Evolutionary conservation across 2,329 filamentous ascomycete genomes (phyloP).

Genomic region (Penicillium sp.): DNA sequence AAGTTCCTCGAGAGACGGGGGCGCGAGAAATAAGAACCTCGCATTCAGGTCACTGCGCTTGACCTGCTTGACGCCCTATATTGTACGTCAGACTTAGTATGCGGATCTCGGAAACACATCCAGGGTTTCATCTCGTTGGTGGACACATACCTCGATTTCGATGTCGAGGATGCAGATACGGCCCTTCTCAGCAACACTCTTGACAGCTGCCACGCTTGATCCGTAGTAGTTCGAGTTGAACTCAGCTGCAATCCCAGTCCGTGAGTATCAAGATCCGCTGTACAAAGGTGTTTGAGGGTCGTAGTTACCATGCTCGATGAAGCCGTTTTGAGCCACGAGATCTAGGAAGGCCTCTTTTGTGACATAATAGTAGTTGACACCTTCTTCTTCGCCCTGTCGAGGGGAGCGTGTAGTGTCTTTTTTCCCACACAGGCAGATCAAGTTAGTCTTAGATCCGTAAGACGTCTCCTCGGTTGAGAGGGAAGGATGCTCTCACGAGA

Average conservation of each 20-base stretch:
- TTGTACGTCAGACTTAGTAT: not conserved
- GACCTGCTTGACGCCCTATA: slow-evolving; percentile 82
- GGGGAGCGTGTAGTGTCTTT: slow-evolving; percentile 65
- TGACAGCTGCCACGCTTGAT: slow-evolving; percentile 72
- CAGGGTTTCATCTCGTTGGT: not conserved
- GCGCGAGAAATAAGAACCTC: slow-evolving; percentile 77
- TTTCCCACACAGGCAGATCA: not conserved
- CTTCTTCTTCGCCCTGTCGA: slow-evolving; percentile 65
- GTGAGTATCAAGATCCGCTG: slow-evolving; percentile 32
- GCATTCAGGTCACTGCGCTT: slow-evolving; percentile 68
- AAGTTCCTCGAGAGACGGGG: slow-evolving; percentile 67
- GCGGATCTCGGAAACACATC: not conserved
- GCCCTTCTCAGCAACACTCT: slow-evolving; percentile 64
- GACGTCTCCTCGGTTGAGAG: too few species aligned
- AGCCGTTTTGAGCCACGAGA: slow-evolving; percentile 58
- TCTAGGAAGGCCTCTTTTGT: slow-evolving; percentile 56
- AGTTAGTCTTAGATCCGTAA: not conserved
- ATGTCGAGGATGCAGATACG: slow-evolving; percentile 83
- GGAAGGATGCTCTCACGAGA: slow-evolving; percentile 28
- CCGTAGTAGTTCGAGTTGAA: slow-evolving; percentile 86
- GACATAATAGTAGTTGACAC: slow-evolving; percentile 70
- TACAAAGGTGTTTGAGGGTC: too few species aligned
- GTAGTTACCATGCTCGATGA: slow-evolving; percentile 86
- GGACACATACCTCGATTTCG: slow-evolving; percentile 72
- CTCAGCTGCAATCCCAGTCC: not conserved